phyloP scores from a whole-genome alignment of 2,329 filamentous ascomycete genomes.

The Fusarium euwallaceae region DNA sequence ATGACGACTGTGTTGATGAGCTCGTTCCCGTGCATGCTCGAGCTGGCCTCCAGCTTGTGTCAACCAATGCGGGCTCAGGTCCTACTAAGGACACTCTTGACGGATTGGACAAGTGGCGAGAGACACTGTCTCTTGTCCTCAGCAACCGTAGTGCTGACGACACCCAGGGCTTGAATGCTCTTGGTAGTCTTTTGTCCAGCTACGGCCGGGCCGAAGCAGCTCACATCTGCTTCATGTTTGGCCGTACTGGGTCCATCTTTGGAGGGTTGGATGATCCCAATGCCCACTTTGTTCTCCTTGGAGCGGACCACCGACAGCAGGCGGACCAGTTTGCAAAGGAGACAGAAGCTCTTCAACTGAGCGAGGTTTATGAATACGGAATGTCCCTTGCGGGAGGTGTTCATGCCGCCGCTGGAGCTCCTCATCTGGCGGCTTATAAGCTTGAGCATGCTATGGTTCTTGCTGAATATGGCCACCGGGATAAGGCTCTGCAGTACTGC shows the following conservation, averaged over 20 bases:
- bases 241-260: slow-evolving; percentile 77
- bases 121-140: slow-evolving; percentile 86
- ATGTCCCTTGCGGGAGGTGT: slow-evolving; percentile 74
- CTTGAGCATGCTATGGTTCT: slow-evolving; percentile 87
- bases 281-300: slow-evolving; percentile 84
- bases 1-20: slow-evolving; percentile 95
- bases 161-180: slow-evolving; percentile 78
- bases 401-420: slow-evolving; percentile 69
- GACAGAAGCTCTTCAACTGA: slow-evolving; percentile 89
- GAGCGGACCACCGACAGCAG: slow-evolving; percentile 82
- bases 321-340: slow-evolving; percentile 82
- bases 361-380: slow-evolving; percentile 94
- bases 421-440: slow-evolving; percentile 92
- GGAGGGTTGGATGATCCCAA: slow-evolving; percentile 86
- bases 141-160: slow-evolving; percentile 91
- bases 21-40: slow-evolving; percentile 93
- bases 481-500: slow-evolving; percentile 92
- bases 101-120: slow-evolving; percentile 93
- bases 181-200: slow-evolving; percentile 84
- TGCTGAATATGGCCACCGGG: slow-evolving; percentile 84
- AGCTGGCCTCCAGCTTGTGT: slow-evolving; percentile 91
- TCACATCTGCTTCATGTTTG: slow-evolving; percentile 94
- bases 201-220: slow-evolving; percentile 93
- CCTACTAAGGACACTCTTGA: slow-evolving; percentile 80
- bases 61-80: slow-evolving; percentile 73